A percentile compares a stretch with the other conserved stretches of the same genome.
Evolutionary conservation across 2,329 filamentous ascomycete genomes (phyloP).

Genomic region (Mycocentrospora acerina): DNA sequence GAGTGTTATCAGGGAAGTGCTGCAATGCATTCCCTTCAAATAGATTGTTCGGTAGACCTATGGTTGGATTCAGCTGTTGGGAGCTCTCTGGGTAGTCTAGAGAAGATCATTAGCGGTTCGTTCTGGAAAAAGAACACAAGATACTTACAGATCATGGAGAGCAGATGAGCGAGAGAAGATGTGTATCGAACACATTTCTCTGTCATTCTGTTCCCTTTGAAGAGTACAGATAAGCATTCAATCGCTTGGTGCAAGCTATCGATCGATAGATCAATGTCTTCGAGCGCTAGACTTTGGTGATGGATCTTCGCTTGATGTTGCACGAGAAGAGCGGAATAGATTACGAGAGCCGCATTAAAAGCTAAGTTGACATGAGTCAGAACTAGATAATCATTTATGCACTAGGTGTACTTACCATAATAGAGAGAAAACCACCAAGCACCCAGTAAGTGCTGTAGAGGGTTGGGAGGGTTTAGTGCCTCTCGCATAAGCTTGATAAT

Average conservation of each 20-base stretch:
- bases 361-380: slow-evolving; percentile 6
- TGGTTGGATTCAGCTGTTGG: too few relatives aligned
- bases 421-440: slow-evolving; percentile 48
- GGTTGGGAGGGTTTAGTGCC: slow-evolving; percentile 20
- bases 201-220: slow-evolving; percentile 12
- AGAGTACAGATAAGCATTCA: slow-evolving; percentile 11
- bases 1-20: too few relatives aligned
- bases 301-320: slow-evolving; percentile 8
- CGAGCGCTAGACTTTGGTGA: slow-evolving; percentile 5
- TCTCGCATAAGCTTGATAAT: slow-evolving; percentile 38
- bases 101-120: too few relatives aligned
- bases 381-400: not conserved
- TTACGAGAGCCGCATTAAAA: slow-evolving; percentile 33
- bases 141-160: too few relatives aligned
- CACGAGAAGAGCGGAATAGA: slow-evolving; percentile 32
- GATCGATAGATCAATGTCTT: slow-evolving; percentile 7
- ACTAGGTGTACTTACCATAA: slow-evolving; percentile 28
- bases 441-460: slow-evolving; percentile 31
- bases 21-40: too few relatives aligned
- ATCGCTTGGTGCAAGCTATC: slow-evolving; percentile 8
- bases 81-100: too few relatives aligned
- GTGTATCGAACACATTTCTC: slow-evolving; percentile 14
- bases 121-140: too few relatives aligned
- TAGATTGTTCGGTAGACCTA: too few relatives aligned
- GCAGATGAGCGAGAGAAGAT: slow-evolving; percentile 5